Evolutionary conservation across 257 asterid species (phyloP), one percentile per base, ranked within the genome.

Genomic region (Forsythia viridissima): DNA sequence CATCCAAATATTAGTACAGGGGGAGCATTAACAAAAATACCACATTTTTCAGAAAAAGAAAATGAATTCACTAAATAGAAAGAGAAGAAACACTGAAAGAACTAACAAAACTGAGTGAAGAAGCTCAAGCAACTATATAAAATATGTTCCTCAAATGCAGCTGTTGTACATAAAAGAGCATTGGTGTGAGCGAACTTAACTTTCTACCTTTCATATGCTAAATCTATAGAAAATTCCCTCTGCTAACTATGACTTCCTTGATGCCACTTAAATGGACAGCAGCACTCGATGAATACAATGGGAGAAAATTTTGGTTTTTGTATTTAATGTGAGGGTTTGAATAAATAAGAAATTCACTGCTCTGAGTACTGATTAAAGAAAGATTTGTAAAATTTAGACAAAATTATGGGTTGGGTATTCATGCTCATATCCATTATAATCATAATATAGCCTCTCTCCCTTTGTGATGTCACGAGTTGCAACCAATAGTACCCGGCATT

Each of bases 391-490:
- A 67, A 80, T 72, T 80, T 82, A 92, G 79, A 93, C 81, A 84
- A 93, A 93, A 88, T 88, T 78, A 74, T 92, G 94, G 63, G 98
- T 93, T 18, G 98, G 98, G 72, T 93, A 93, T 80, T 91, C 98
- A 71, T 91, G 87, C 87, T 93, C 98, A 80, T 91, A 89, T 39
- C 98, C 98, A 51, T 93, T 93, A 41, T 93, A 93, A 72, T 93
- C 98, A 69, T 93, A 93, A 75, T 93, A 92, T 7, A 93, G 90
- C 82, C 98, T 91, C 88, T 93, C 98, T 42, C 98, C 98, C 77
- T 87, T 86, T 2, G 89, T 85, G 43, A 93, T 90, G 75, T 93
- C 98, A 21, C 96, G 96, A 9, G 85, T 86, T 15, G 98, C 93
- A 37, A 91, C 92, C 76, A 93, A 84, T 76, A 92, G 90, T 80